Evolutionary conservation across 2,329 filamentous ascomycete species (phyloP).

Genomic region (Pseudogymnoascus sp.): DNA sequence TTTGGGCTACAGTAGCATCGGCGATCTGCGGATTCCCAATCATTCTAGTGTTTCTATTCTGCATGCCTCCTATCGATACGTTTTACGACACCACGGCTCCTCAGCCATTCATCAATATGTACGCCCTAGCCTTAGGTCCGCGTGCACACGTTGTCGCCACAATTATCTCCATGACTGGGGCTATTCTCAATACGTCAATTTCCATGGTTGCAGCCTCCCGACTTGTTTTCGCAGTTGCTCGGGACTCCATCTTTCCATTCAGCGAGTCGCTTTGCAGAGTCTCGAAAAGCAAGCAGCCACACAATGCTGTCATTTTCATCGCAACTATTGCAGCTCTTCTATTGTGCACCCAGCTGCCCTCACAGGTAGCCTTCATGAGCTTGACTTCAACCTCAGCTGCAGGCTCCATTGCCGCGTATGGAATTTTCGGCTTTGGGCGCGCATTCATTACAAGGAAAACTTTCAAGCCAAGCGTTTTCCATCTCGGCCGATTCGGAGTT

Average conservation of each 20-base stretch:
- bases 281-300: conserved; percentile 12
- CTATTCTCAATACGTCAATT: conserved; percentile 14
- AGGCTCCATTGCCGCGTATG: conserved; percentile 11
- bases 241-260: conserved; percentile 11
- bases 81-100: conserved; percentile 25
- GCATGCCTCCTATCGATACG: conserved; percentile 26
- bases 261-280: conserved; percentile 9
- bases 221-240: conserved; percentile 11
- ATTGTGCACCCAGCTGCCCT: conserved; percentile 12
- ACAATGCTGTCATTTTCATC: conserved; percentile 13
- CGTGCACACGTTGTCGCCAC: conserved; percentile 15
- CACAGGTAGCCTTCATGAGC: conserved; percentile 10
- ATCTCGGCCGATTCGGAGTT: conserved; percentile 10
- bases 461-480: conserved; percentile 10
- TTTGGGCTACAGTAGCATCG: conserved; percentile 26
- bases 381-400: conserved; percentile 11
- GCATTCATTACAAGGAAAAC: conserved; percentile 12
- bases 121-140: conserved; percentile 14
- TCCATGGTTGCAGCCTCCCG: conserved; percentile 12
- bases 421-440: conserved; percentile 10
- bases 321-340: conserved; percentile 9
- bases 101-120: conserved; percentile 21
- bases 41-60: conserved; percentile 26
- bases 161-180: conserved; percentile 14
- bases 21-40: conserved; percentile 26